Base-by-base conservation (phyloP, 1,284 basidiomycete genomes). In the Sporisorium scitamineum region DNA sequence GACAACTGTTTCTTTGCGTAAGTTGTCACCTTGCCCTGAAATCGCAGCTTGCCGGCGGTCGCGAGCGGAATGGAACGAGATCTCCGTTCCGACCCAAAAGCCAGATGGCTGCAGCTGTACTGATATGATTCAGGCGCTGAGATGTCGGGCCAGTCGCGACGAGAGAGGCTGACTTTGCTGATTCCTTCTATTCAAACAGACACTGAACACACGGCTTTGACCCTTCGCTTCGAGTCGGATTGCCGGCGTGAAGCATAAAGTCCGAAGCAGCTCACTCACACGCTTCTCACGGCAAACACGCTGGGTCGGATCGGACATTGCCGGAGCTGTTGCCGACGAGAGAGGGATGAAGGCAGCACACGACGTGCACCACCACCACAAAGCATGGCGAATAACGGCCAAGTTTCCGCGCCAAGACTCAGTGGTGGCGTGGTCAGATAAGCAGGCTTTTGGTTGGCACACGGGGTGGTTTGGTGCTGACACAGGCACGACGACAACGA, bases 1-100 rank as follows among this genome's bases (percentile, higher is more conserved):
- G 70, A 76, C 29, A 50, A 65, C 10, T 76, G 74, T 24, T 10
- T 76, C 20, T 76, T 62, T 32, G 44, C 44, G 74, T 76, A 61
- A 69, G 73, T 71, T 20, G 29, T 29, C 18, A 10, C 7, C 18
- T 1, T 18, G 22, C 32, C 9, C 26, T 8, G 31, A 10, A 5
- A 16, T 20, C 48, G 18, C 11, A 20, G 27, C 24, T 31, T 24
- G 50, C 50, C 32, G 50, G 32, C 50, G 50, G 50, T 16, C 20
- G 31, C 31, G 31, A n/a, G 7, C 32, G 1, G 10, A 3, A 13
- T 5, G 14, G 24, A 47, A 2, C 45, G n/a, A 41, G n/a, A 39
- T 16, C 37, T 18, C 4, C 37, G 11, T 18, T 18, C 4, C 37
- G 11, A 18, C 37, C 37, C 5, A 13, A 34, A 13, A 34, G 34